A percentile compares a stretch with the other conserved stretches of the same genome.
phyloP scores from a whole-genome alignment of 2,329 filamentous ascomycete species.

The Penicillium paneum region DNA sequence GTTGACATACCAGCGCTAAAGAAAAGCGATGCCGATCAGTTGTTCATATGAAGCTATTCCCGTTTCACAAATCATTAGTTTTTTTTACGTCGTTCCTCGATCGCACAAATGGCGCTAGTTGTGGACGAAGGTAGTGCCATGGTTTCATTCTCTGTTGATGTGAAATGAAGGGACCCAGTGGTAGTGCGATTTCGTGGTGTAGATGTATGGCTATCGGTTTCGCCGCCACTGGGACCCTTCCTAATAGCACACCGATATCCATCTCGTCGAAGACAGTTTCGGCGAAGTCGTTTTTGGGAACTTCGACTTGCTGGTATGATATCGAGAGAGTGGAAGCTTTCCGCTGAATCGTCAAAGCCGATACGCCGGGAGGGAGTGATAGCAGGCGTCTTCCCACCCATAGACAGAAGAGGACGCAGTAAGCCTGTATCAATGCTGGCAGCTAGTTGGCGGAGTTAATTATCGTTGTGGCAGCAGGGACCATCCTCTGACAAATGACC shows the following conservation, averaged over 20 bases:
- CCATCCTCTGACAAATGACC: slow-evolving; percentile 3
- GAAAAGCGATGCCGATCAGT: no score
- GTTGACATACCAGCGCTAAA: no score
- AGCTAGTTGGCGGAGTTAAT: slow-evolving; percentile 1
- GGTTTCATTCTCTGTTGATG: no score
- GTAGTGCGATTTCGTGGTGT: no score
- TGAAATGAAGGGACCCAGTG: no score
- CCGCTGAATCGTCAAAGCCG: neutral
- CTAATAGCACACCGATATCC: neutral
- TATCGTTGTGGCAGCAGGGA: neutral
- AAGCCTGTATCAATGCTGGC: neutral
- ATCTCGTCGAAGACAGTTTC: neutral
- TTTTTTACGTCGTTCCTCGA: no score
- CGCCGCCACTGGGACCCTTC: no score
- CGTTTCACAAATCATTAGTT: no score
- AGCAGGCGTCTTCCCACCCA: neutral
- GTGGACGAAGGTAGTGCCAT: no score
- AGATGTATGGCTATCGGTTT: no score
- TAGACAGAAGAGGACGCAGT: neutral
- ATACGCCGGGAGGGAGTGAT: neutral
- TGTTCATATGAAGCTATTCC: no score
- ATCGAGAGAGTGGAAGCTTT: neutral
- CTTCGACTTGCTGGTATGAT: neutral
- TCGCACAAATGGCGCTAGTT: no score
- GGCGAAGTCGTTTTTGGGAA: neutral